phyloP scores from a whole-genome alignment of 495 filamentous ascomycete genomes.

The Aspergillus mulundensis region DNA sequence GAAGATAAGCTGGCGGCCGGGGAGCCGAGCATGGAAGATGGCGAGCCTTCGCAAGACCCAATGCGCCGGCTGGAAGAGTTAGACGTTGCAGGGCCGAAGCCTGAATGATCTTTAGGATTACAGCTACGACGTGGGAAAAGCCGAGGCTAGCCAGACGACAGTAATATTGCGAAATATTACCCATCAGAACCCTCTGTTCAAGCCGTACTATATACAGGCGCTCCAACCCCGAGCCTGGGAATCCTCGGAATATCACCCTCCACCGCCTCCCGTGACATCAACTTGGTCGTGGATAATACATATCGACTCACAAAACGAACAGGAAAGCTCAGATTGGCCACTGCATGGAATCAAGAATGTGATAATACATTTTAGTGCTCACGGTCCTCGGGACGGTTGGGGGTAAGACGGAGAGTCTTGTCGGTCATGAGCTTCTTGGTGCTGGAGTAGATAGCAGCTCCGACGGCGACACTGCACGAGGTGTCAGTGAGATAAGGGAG shows the following conservation, averaged over 20 bases:
- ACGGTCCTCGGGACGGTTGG: conserved; percentile 47
- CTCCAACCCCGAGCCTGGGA: conserved; percentile 28
- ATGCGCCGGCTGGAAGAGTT: conserved; percentile 94
- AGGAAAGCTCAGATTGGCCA: conserved; percentile 23
- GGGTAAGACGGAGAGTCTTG: conserved; percentile 80
- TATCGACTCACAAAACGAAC: conserved; percentile 26
- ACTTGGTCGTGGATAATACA: conserved; percentile 36
- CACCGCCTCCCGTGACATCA: conserved; percentile 20
- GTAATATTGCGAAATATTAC: conserved; percentile 30
- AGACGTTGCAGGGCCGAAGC: conserved; percentile 89
- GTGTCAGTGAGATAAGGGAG: conserved; percentile 24
- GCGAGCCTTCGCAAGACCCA: conserved; percentile 66
- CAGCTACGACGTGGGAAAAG: conserved; percentile 12
- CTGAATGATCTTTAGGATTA: conserved; percentile 49
- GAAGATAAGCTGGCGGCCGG: conserved; percentile 71
- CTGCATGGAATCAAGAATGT: conserved; percentile 34
- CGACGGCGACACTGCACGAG: conserved; percentile 54
- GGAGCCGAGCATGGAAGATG: conserved; percentile 46
- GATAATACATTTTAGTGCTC: conserved; percentile 45
- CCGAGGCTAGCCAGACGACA: conserved; percentile 25
- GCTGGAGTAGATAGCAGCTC: conserved; percentile 76
- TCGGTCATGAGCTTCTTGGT: conserved; percentile 76
- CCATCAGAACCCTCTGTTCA: conserved; percentile 28
- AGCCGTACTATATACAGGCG: conserved; percentile 42
- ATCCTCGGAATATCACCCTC: conserved; percentile 17